These are phyloP conservation scores for Curvularia hawaiiensis DNA, from an alignment of 2,329 filamentous ascomycete species.

Conservation along the genomic window DNA sequence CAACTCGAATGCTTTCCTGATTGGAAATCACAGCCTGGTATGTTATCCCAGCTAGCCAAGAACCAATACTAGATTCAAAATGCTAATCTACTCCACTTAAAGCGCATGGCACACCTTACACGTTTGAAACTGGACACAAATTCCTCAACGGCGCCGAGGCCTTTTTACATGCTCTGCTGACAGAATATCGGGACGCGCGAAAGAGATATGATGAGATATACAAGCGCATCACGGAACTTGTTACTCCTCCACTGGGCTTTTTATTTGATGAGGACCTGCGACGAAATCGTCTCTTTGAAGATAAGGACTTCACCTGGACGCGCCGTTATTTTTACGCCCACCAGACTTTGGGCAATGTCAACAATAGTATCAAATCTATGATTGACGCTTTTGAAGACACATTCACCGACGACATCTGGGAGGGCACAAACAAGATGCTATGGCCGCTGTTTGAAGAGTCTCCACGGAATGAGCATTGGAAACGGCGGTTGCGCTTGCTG, in stretches of 20 bases:
- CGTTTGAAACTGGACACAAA: conserved; percentile 60
- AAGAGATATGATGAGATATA: conserved; percentile 64
- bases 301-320: conserved; percentile 65
- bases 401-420: conserved; percentile 65
- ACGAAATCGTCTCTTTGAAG: conserved; percentile 65
- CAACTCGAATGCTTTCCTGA: conserved; percentile 49
- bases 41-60: background rate
- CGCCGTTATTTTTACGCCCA: conserved; percentile 68
- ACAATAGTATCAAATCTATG: conserved; percentile 64
- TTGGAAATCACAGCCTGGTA: conserved; percentile 50
- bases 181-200: conserved; percentile 65
- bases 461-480: conserved; percentile 55
- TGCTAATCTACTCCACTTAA: background rate
- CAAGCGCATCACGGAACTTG: conserved; percentile 61
- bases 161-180: conserved; percentile 63
- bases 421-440: conserved; percentile 59
- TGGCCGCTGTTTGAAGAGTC: conserved; percentile 61
- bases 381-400: conserved; percentile 61
- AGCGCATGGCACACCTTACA: conserved; percentile 54
- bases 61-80: background rate
- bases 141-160: conserved; percentile 67
- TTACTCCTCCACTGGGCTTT: conserved; percentile 64
- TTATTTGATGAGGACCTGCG: conserved; percentile 63
- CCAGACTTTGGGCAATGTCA: conserved; percentile 65
- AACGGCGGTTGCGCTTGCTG: conserved; percentile 54